phyloP scores from a whole-genome alignment of 2,329 filamentous ascomycete genomes.

The Claviceps sorghi region DNA sequence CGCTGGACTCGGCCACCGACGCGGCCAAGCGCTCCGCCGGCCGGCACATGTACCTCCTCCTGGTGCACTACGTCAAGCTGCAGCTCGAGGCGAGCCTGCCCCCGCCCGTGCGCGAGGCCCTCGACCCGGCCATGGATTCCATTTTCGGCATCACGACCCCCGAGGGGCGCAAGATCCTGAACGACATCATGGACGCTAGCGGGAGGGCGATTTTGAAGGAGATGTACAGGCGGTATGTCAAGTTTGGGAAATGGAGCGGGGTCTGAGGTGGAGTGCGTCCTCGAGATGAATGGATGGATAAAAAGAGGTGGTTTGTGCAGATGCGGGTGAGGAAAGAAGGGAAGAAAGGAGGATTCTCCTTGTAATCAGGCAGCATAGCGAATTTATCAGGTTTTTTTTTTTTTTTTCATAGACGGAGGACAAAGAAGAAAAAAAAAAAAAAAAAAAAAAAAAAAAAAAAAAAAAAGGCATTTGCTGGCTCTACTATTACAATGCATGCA shows the following conservation, averaged over 20 bases:
- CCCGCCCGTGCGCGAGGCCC: slow-evolving; percentile 35
- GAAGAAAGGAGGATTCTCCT: no score
- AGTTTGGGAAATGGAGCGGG: slow-evolving; percentile 50
- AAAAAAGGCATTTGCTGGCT: not conserved
- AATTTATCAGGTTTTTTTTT: not conserved
- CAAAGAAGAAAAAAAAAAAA: not conserved
- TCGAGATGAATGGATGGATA: no score
- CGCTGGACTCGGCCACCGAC: slow-evolving; percentile 45
- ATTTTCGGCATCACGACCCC: slow-evolving; percentile 43
- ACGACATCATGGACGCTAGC: slow-evolving; percentile 43
- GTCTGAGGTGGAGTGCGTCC: no score
- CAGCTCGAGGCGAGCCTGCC: slow-evolving; percentile 42
- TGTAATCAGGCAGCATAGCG: not conserved
- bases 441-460: not conserved
- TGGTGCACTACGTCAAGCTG: slow-evolving; percentile 45
- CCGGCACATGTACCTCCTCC: slow-evolving; percentile 45
- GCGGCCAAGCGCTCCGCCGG: slow-evolving; percentile 46
- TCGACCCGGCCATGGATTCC: slow-evolving; percentile 43
- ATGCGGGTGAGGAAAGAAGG: no score
- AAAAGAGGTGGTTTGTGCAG: no score
- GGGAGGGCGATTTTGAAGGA: slow-evolving; percentile 44
- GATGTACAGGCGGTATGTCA: slow-evolving; percentile 44
- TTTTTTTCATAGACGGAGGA: no score
- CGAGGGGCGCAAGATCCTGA: slow-evolving; percentile 40
- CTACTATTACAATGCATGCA: slow-evolving; percentile 7